Evolutionary conservation across 106 monocot species (phyloP), one percentile per base, ranked within the genome.

Genomic region (Phalaenopsis equestris): DNA sequence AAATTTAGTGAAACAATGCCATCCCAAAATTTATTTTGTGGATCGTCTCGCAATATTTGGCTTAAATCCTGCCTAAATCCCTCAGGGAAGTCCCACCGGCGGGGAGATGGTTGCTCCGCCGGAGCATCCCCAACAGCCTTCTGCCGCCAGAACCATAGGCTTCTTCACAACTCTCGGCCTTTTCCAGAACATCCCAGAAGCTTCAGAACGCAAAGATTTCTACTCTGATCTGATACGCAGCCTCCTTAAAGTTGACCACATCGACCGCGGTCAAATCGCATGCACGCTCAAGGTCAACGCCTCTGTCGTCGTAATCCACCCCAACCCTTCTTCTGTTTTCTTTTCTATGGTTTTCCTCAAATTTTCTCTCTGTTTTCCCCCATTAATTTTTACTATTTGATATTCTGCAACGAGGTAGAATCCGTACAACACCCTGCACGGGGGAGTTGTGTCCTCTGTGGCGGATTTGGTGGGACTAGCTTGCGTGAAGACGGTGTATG

Each of bases 401-500:
- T 23, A 14, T 68, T 57, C 43, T 1, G 14, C 15, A 9, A 7
- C 2, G 9, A 30, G 56, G 3, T 41, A 92, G 95, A 95, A 95
- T 65, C 2, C 38, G 8, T 95, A 89, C 83, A 87, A 90, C 57
- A 92, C 89, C 10, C 74, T 95, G 41, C 95, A 95, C 85, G 95
- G 95, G 23, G 95, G 95, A 24, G 87, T 52, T 38, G 88, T 95
- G 76, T 84, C 83, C 39, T 41, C 85, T 11, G 84, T 91, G 21
- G 89, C 89, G 1, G 89, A 89, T 79, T 76, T 15, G 83, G 84
- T 95, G 68, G 87, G 87, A 42, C n/a, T 83, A 77, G 95, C 93
- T 0, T 95, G 93, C 79, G 89, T 81, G 45, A 90, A 79, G 86
- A 86, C 89, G 58, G 93, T 81, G 68, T 84, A 73, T 42, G 91